Base-by-base conservation (phyloP, 768 basidiomycete genomes). In the Naganishia friedmannii region DNA sequence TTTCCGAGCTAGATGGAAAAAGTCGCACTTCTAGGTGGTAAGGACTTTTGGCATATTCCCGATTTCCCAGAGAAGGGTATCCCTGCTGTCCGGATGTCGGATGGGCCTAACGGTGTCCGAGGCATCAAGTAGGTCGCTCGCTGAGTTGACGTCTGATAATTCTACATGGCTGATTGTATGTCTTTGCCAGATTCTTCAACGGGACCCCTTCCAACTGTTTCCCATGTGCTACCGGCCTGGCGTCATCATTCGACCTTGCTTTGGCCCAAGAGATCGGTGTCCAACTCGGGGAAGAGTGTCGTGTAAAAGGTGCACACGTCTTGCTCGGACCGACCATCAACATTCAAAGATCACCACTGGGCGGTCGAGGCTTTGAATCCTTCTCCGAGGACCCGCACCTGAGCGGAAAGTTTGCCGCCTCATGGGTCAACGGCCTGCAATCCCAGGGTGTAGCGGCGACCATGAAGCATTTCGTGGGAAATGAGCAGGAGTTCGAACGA, bases 321-420 rank as follows among this genome's bases (percentile, higher is more conserved):
- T 82, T 90, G 17, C 84, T 90, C 32, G 89, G 88, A 2, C 89
- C 88, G 10, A 90, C 89, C 0, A 88, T 88, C 81, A 90, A 90
- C 77, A 90, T 89, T 48, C 88, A 88, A 76, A 85, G 89, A 8
- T 74, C 69, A 23, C 80, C 79, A 13, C 73, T 82, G 23, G 78
- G 80, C 29, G 79, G 79, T 39, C 67, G 79, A 65, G 81, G 77
- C 0, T 90, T 90, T 75, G 89, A 90, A 77, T 88, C 87, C 1
- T 89, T 88, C 79, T 87, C 87, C 2, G 88, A 89, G 75, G 88
- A 89, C 77, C 88, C 88, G 32, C 84, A 86, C 75, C 81, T 89
- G 12, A 89, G 87, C 37, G 88, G 80, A 9, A 85, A 82, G 13
- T 81, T 89, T 77, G 85, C 88, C 2, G 86, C 87, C 39, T 86